Conservation (phyloP, 352 stramenopile genomes). For the Pythium pyrilobum region DNA sequence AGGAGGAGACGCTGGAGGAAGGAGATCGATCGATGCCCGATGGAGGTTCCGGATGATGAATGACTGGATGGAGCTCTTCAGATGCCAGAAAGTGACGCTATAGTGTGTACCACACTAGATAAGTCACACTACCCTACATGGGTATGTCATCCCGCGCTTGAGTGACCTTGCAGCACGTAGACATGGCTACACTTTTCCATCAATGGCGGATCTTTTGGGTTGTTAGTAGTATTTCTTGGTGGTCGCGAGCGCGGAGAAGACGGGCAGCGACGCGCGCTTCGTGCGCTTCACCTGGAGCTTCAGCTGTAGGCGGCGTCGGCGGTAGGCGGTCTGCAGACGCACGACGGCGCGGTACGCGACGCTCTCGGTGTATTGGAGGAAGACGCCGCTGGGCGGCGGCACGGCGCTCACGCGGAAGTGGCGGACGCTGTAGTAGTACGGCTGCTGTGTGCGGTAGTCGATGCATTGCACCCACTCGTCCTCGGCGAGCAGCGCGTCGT, state of each 20-base stretch:
- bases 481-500: constrained; percentile 40
- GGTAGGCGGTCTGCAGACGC: constrained; percentile 52
- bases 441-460: constrained; percentile 31
- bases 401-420: constrained; percentile 37
- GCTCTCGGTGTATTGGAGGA: constrained; percentile 44
- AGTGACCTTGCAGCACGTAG: not conserved
- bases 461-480: constrained; percentile 68
- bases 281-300: constrained; percentile 39
- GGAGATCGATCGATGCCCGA: too few relatives aligned
- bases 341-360: constrained; percentile 48
- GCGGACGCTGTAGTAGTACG: constrained; percentile 65
- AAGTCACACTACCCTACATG: not conserved
- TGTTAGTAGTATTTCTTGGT: constrained; percentile 23
- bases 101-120: constrained; percentile 8
- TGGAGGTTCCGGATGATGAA: not conserved
- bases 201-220: not conserved
- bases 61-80: constrained; percentile 15
- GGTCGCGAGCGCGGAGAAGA: constrained; percentile 35
- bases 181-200: constrained; percentile 12
- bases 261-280: constrained; percentile 48
- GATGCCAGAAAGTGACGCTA: not conserved
- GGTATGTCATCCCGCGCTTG: too few relatives aligned
- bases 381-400: constrained; percentile 39
- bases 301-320: constrained; percentile 34
- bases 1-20: too few relatives aligned